These are phyloP conservation scores for Nidula microcarpa DNA, from an alignment of 768 basidiomycete genomes.

Conservation along the genomic window DNA sequence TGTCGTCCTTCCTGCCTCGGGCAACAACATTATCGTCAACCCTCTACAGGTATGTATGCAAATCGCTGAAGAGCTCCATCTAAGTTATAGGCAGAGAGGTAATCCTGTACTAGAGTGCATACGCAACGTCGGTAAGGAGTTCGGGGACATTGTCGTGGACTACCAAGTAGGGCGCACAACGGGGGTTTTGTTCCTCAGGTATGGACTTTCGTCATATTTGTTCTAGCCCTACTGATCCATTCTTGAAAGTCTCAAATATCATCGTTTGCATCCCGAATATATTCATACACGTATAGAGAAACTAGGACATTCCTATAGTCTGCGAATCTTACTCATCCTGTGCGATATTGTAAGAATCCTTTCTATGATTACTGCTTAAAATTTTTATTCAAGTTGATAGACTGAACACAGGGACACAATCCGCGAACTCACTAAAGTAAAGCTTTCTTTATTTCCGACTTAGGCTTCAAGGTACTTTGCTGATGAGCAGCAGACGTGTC, in stretches of 20 bases:
- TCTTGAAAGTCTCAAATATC: constrained; percentile 74
- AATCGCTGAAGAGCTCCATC: background rate
- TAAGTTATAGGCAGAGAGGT: constrained; percentile 48
- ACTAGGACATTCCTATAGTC: constrained; percentile 75
- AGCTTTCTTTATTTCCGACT: background rate
- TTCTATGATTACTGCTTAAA: background rate
- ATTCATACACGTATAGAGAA: constrained; percentile 88
- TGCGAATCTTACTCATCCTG: constrained; percentile 82
- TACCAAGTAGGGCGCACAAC: constrained; percentile 96
- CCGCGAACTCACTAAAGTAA: constrained; percentile 86
- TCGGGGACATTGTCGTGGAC: constrained; percentile 89
- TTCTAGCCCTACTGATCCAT: background rate
- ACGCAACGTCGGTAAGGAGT: constrained; percentile 89
- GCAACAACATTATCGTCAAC: constrained; percentile 64
- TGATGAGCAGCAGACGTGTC: constrained; percentile 49
- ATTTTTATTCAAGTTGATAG: constrained; percentile 30
- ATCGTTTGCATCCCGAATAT: constrained; percentile 97
- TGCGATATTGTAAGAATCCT: constrained; percentile 83
- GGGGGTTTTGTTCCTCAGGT: constrained; percentile 91
- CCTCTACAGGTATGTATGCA: constrained; percentile 46
- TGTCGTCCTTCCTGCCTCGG: constrained; percentile 59
- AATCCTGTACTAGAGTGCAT: constrained; percentile 90
- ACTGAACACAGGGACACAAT: constrained; percentile 90
- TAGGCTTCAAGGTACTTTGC: too few relatives aligned
- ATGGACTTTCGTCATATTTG: constrained; percentile 2